phyloP scores from a whole-genome alignment of 176 grass and related monocot genomes.

The Puccinellia tenuiflora region DNA sequence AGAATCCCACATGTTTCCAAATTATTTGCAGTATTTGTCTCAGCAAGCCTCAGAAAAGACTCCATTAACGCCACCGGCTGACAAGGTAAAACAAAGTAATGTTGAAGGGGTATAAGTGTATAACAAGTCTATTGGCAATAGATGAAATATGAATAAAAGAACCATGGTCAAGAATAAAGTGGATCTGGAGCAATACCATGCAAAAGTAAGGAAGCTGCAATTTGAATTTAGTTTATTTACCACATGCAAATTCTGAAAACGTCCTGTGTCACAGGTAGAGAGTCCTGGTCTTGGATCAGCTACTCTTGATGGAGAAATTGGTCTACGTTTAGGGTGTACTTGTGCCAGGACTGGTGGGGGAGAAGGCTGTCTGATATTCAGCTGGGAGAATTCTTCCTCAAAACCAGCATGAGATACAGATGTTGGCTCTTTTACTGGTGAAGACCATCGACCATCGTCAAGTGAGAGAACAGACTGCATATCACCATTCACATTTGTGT shows the following conservation, averaged over 20 bases:
- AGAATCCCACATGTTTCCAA: constrained; percentile 99
- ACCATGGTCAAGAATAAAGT: neutral
- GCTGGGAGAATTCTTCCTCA: constrained; percentile 51
- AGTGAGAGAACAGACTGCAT: constrained; percentile 84
- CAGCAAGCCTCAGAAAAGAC: constrained; percentile 83
- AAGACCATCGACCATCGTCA: constrained; percentile 78
- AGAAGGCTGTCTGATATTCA: constrained; percentile 82
- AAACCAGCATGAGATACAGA: constrained; percentile 33
- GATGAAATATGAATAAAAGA: constrained; percentile 4
- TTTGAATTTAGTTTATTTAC: constrained; percentile 40
- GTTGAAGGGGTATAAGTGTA: constrained; percentile 7
- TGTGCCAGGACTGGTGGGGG: constrained; percentile 74
- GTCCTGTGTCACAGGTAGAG: constrained; percentile 39
- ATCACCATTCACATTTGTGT: constrained; percentile 50
- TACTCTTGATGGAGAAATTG: constrained; percentile 71
- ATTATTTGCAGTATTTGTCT: constrained; percentile 84
- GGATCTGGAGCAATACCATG: neutral
- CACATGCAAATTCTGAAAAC: constrained; percentile 84
- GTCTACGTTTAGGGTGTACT: constrained; percentile 47
- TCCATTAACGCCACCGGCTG: constrained; percentile 94
- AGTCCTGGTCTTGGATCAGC: constrained; percentile 81
- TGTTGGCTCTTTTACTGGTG: constrained; percentile 45
- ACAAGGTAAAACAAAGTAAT: constrained; percentile 24
- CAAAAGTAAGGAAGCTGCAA: constrained; percentile 7
- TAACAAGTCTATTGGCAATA: neutral